A percentile compares a stretch with the other conserved stretches of the same genome.
These are phyloP conservation scores for Neurospora sp. DNA, from an alignment of 495 filamentous ascomycete species.

Conservation along the genomic window DNA sequence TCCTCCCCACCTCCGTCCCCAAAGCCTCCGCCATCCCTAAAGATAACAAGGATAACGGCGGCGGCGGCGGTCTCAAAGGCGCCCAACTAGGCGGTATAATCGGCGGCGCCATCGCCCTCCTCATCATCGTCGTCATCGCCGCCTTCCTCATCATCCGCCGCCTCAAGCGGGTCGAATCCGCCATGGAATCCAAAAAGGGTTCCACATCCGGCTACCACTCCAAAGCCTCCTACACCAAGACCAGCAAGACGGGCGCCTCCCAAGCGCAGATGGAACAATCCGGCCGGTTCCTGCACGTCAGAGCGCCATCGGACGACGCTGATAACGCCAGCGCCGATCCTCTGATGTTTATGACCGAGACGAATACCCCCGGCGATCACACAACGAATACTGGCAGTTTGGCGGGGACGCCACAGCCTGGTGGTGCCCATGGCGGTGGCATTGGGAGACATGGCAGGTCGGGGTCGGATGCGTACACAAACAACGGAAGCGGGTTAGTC, in stretches of 20 bases:
- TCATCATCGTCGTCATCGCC: conserved; percentile 26
- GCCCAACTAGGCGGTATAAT: conserved; percentile 34
- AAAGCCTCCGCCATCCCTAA: conserved; percentile 19
- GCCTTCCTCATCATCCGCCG: conserved; percentile 29
- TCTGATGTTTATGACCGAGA: conserved; percentile 7
- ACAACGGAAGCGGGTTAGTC: conserved; percentile 12
- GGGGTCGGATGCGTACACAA: conserved; percentile 6
- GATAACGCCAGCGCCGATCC: conserved; percentile 18
- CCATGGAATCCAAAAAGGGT: conserved; percentile 20
- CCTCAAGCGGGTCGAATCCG: conserved; percentile 23
- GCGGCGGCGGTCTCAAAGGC: conserved; percentile 19
- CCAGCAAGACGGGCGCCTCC: not conserved
- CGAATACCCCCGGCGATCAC: not conserved
- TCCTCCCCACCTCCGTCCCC: conserved; percentile 28
- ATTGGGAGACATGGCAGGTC: conserved; percentile 9
- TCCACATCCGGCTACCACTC: conserved; percentile 17
- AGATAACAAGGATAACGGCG: not conserved
- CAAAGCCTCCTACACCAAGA: conserved; percentile 2
- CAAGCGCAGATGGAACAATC: conserved; percentile 18
- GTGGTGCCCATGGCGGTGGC: not conserved
- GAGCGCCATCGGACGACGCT: conserved; percentile 5
- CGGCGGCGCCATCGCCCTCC: conserved; percentile 28
- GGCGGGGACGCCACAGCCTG: conserved; percentile 6
- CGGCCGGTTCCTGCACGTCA: conserved; percentile 11
- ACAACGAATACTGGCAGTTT: conserved; percentile 1